Evolutionary conservation across 1,284 basidiomycete genomes (phyloP).

Genomic region (Leccinum pachyderme): DNA sequence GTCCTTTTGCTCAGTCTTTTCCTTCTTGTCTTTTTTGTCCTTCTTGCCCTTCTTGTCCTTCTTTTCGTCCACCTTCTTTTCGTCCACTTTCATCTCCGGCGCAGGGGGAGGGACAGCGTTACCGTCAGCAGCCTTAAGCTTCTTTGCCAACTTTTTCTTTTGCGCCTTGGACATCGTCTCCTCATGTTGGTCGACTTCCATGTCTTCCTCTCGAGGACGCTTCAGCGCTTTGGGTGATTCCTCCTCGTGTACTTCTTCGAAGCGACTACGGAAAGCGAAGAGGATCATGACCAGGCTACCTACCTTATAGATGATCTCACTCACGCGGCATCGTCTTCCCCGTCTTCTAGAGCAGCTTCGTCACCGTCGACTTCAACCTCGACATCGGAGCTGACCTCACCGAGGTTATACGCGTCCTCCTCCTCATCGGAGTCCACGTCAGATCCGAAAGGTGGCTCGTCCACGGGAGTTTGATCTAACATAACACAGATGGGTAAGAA

Average conservation of each 20-base stretch:
- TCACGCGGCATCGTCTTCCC: slow-evolving; percentile 40
- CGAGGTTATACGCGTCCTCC: slow-evolving; percentile 61
- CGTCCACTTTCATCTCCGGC: slow-evolving; percentile 38
- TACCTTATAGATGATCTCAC: slow-evolving; percentile 13
- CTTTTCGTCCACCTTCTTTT: slow-evolving; percentile 40
- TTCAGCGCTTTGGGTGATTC: slow-evolving; percentile 42
- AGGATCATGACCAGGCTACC: neutral
- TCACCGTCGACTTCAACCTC: slow-evolving; percentile 65
- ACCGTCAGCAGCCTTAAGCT: slow-evolving; percentile 65
- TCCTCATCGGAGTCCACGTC: slow-evolving; percentile 41
- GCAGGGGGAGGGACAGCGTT: slow-evolving; percentile 47
- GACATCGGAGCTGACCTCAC: slow-evolving; percentile 75
- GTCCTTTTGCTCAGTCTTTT: slow-evolving; percentile 35
- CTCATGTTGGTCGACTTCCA: slow-evolving; percentile 42
- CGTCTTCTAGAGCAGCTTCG: slow-evolving; percentile 62
- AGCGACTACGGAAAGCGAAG: slow-evolving; percentile 46
- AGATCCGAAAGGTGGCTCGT: slow-evolving; percentile 45
- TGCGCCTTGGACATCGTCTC: slow-evolving; percentile 51
- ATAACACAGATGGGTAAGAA: neutral
- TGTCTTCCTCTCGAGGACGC: slow-evolving; percentile 57
- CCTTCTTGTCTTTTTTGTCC: slow-evolving; percentile 38
- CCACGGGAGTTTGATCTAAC: slow-evolving; percentile 48
- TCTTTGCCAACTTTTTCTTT: slow-evolving; percentile 73
- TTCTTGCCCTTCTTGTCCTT: slow-evolving; percentile 29
- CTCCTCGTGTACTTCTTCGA: slow-evolving; percentile 52